phyloP scores from a whole-genome alignment of 2,329 filamentous ascomycete genomes.

The Trichoderma harzianum region DNA sequence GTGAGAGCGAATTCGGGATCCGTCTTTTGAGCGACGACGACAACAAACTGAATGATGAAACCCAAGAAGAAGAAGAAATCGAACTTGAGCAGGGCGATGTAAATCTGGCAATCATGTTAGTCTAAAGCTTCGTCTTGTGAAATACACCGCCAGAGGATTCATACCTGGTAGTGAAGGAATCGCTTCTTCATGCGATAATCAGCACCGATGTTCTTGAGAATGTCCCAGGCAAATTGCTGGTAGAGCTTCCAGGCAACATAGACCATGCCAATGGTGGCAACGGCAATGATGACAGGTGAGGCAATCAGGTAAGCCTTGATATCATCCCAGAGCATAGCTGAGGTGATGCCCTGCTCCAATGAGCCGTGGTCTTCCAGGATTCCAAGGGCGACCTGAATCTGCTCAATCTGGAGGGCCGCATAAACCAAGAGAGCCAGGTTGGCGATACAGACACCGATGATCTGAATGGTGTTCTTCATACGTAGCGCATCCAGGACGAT shows the following conservation, averaged over 20 bases:
- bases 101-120: constrained; percentile 61
- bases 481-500: constrained; percentile 91
- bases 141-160: constrained; percentile 19
- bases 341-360: constrained; percentile 38
- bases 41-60: constrained; percentile 96
- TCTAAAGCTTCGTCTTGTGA: background rate
- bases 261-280: constrained; percentile 69
- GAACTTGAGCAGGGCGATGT: constrained; percentile 96
- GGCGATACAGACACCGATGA: constrained; percentile 91
- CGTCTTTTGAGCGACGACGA: constrained; percentile 71
- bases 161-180: constrained; percentile 91
- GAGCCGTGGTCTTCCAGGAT: constrained; percentile 45
- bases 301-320: constrained; percentile 77
- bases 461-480: constrained; percentile 96
- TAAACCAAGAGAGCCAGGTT: constrained; percentile 92
- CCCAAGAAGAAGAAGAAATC: constrained; percentile 99
- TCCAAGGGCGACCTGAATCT: constrained; percentile 72
- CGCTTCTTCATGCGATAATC: constrained; percentile 96
- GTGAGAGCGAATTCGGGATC: constrained; percentile 81
- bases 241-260: constrained; percentile 93
- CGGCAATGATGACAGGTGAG: constrained; percentile 77
- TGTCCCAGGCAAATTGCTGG: constrained; percentile 98
- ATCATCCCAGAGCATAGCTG: constrained; percentile 59
- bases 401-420: constrained; percentile 86
- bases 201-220: constrained; percentile 98